Evolutionary conservation across 495 filamentous ascomycete genomes (phyloP).

Genomic region (Xylaria intraflava): DNA sequence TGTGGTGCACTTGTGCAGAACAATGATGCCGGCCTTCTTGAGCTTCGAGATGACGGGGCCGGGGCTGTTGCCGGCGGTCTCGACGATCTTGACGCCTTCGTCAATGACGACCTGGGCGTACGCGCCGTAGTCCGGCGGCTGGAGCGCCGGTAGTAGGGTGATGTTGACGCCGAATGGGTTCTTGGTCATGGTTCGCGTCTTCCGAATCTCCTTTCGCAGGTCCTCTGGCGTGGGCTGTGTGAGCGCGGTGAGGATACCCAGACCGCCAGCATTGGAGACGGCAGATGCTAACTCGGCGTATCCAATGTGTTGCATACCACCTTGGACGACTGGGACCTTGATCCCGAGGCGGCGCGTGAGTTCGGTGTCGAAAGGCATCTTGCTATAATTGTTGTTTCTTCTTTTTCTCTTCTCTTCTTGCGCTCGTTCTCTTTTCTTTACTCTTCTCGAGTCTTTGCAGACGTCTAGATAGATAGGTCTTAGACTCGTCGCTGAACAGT

Average conservation of each 20-base stretch:
- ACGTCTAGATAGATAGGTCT: background rate
- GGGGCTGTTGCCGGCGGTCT: constrained; percentile 93
- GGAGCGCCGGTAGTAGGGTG: constrained; percentile 83
- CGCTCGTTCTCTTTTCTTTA: background rate
- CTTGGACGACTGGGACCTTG: constrained; percentile 90
- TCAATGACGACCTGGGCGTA: constrained; percentile 92
- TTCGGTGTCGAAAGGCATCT: constrained; percentile 89
- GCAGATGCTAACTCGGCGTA: constrained; percentile 90
- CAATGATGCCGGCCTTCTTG: constrained; percentile 68
- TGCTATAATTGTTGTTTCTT: constrained; percentile 6
- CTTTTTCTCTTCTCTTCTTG: background rate
- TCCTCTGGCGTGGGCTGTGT: constrained; percentile 91
- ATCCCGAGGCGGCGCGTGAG: constrained; percentile 88
- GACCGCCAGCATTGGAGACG: constrained; percentile 87
- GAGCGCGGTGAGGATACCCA: constrained; percentile 90
- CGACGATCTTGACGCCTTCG: constrained; percentile 88
- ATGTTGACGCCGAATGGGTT: constrained; percentile 95
- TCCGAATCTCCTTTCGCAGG: constrained; percentile 86
- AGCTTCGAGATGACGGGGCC: constrained; percentile 85
- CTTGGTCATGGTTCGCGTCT: constrained; percentile 75
- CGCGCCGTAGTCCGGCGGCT: constrained; percentile 84
- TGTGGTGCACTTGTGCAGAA: constrained; percentile 97
- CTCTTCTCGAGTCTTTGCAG: background rate
- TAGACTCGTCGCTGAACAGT: background rate
- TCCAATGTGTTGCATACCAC: constrained; percentile 76